Base-by-base conservation (phyloP, 257 asterid genomes). In the Gentiana dahurica region DNA sequence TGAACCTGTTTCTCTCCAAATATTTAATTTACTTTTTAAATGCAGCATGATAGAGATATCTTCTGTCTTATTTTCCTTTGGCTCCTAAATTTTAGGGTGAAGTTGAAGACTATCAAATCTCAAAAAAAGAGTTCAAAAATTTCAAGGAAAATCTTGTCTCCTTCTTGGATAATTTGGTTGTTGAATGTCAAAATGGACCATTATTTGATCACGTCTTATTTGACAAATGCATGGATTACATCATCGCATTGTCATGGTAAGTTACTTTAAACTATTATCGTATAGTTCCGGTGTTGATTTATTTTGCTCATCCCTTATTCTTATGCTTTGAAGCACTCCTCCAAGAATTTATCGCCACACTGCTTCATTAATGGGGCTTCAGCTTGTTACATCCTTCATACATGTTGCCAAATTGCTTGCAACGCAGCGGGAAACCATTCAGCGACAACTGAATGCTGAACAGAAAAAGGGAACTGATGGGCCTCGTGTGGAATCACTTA, bases 231-330 rank as follows among this genome's bases (percentile, higher is more conserved):
- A 70, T 86, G 86, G 95, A 92, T 82, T 92, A 88, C 83, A 86
- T 92, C 58, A 92, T 92, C 70, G 97, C 99, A 62, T 61, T 92
- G 65, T 92, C 99, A 54, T 92, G 99, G 99, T 92, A 73, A 76
- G 73, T 60, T 47, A 59, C 54, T 50, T 52, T 59, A 8, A 3
- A 39, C 24, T 6, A 44, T 11, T 54, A 15, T 39, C 32, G 7
- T 44, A 0, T 46, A 5, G 48, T 11, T 64, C 24, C 53, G 12
- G 34, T 34, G 45, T 47, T 68, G 57, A 66, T 59, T 61, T 53
- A 64, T 36, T 67, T 39, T 54, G 60, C 71, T 68, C 12, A 74
- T 68, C 36, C 36, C 46, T 13, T 63, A 48, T 46, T 81, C 41
- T 62, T 59, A 11, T 73, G 62, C 60, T 44, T 75, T 63, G 49